Evolutionary conservation across 768 basidiomycete genomes (phyloP).

Genomic region (Auricularia sp.): DNA sequence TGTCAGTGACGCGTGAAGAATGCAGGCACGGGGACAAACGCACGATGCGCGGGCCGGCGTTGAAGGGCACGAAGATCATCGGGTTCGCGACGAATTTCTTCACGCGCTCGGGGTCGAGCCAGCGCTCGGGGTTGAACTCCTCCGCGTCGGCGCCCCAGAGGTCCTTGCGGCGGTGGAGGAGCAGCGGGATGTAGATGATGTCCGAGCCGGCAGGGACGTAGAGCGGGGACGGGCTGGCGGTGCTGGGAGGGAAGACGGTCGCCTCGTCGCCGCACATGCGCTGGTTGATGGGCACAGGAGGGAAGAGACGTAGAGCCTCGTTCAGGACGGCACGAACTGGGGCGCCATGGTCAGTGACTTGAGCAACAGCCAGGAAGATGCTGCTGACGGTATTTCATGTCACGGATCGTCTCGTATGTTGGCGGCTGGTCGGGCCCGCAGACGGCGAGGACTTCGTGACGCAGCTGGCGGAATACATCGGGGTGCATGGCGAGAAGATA

Average conservation of each 20-base stretch:
- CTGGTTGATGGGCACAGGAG: conserved; percentile 66
- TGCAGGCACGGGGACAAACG: conserved; percentile 6
- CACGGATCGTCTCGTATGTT: conserved; percentile 45
- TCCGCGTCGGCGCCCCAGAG: conserved; percentile 72
- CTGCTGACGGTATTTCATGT: conserved; percentile 51
- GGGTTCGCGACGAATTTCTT: conserved; percentile 45
- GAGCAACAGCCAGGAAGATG: conserved; percentile 13
- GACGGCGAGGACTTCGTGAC: conserved; percentile 48
- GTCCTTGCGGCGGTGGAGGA: conserved; percentile 55
- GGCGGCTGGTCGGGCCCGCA: conserved; percentile 40
- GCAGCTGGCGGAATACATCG: conserved; percentile 39
- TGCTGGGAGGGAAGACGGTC: conserved; percentile 42
- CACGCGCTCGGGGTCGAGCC: conserved; percentile 52
- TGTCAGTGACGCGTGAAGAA: not conserved
- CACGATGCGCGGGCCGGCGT: conserved; percentile 53
- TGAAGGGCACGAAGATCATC: conserved; percentile 65
- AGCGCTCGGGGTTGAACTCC: conserved; percentile 69
- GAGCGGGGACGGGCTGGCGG: conserved; percentile 15
- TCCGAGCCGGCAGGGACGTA: conserved; percentile 50
- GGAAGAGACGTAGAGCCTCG: conserved; percentile 68
- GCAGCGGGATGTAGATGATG: conserved; percentile 49
- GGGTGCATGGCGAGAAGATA: conserved; percentile 64
- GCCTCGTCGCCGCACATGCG: conserved; percentile 43
- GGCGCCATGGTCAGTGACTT: not conserved
- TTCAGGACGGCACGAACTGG: conserved; percentile 68